These are phyloP conservation scores for Candida coquimbonensis DNA, from an alignment of 805 yeast genomes.

Conservation along the genomic window DNA sequence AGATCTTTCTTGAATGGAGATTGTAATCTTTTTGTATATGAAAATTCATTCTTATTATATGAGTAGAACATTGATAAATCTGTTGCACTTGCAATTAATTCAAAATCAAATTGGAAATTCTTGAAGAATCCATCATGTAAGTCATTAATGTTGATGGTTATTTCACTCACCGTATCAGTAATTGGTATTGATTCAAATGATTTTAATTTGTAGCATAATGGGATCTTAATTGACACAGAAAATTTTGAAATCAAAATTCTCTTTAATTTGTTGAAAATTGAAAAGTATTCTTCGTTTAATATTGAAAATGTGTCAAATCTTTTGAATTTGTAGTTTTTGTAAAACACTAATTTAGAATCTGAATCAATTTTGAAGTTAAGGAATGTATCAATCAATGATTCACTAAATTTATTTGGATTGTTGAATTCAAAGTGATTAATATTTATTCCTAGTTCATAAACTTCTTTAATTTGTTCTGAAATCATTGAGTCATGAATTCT, in stretches of 20 bases:
- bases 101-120: conserved; percentile 12
- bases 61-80: conserved; percentile 9
- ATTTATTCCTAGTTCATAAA: background rate
- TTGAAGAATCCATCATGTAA: conserved; percentile 19
- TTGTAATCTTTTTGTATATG: background rate
- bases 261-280: background rate
- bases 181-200: background rate
- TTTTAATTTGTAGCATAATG: background rate
- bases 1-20: conserved; percentile 22
- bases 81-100: background rate
- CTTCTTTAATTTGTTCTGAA: background rate
- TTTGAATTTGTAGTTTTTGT: conserved; percentile 1
- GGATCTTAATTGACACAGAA: background rate
- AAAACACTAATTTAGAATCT: background rate
- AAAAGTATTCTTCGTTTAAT: background rate
- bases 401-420: background rate
- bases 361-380: background rate
- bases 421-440: conserved; percentile 3
- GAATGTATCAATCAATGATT: background rate
- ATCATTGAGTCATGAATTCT: no score
- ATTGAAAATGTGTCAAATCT: background rate
- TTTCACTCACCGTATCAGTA: background rate
- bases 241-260: conserved; percentile 1
- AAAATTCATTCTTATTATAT: conserved; percentile 1
- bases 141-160: conserved; percentile 10